These are phyloP conservation scores for Clarireedia homoeocarpa DNA, from an alignment of 2,329 filamentous ascomycete genomes.

Conservation along the genomic window DNA sequence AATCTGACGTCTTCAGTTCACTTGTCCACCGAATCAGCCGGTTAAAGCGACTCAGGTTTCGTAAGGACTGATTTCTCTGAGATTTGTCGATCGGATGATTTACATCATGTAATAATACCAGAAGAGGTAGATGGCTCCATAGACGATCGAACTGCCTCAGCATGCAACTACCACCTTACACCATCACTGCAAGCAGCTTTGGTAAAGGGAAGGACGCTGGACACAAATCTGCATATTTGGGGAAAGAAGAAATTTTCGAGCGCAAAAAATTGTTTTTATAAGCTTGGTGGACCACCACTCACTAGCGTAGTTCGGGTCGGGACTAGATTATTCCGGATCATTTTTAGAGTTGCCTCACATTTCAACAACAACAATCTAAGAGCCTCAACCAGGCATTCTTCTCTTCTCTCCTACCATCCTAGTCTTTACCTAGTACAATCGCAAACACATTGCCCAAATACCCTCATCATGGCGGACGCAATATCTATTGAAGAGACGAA, in stretches of 20 bases:
- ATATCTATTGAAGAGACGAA: slow-evolving; percentile 89
- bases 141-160: slow-evolving; percentile 75
- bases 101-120: slow-evolving; percentile 53
- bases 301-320: too few species aligned
- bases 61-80: slow-evolving; percentile 62
- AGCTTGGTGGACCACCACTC: background rate
- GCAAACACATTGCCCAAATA: background rate
- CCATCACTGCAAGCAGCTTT: slow-evolving; percentile 52
- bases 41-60: slow-evolving; percentile 59
- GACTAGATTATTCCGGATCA: background rate
- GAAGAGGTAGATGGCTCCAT: slow-evolving; percentile 63
- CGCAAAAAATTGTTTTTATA: slow-evolving; percentile 22
- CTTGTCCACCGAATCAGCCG: slow-evolving; percentile 59
- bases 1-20: slow-evolving; percentile 70
- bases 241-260: slow-evolving; percentile 30
- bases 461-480: slow-evolving; percentile 40
- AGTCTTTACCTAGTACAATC: too few species aligned
- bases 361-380: background rate
- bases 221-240: slow-evolving; percentile 72
- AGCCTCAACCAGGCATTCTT: too few species aligned
- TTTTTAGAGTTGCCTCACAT: background rate
- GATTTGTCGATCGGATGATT: slow-evolving; percentile 94
- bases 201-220: slow-evolving; percentile 67
- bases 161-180: slow-evolving; percentile 56
- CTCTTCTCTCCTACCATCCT: too few species aligned